Evolutionary conservation across 2,329 filamentous ascomycete species (phyloP).

Genomic region (Neofusicoccum cordaticola): DNA sequence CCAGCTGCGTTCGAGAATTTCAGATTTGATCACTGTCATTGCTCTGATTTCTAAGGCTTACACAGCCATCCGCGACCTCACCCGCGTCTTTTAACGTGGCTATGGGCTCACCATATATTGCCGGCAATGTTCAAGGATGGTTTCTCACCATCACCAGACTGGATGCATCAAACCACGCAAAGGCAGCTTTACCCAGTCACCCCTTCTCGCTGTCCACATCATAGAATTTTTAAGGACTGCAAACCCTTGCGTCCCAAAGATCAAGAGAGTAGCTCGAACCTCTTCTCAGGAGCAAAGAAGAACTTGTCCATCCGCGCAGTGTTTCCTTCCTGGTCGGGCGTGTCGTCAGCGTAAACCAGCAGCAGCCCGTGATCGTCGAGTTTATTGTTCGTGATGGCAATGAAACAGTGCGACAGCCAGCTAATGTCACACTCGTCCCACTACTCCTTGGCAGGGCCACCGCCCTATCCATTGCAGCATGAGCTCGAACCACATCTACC

Average conservation of each 20-base stretch:
- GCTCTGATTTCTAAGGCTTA: no score
- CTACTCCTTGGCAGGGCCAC: not conserved
- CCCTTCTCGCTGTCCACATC: not conserved
- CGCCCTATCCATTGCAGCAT: not conserved
- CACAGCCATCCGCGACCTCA: no score
- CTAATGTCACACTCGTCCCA: not conserved
- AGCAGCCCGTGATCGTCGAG: not conserved
- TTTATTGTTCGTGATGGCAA: not conserved
- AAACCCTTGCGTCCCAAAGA: not conserved
- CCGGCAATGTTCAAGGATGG: no score
- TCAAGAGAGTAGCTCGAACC: not conserved
- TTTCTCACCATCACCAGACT: no score
- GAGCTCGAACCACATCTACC: not conserved
- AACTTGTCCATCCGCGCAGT: not conserved
- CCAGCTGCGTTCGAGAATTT: no score
- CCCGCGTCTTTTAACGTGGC: no score
- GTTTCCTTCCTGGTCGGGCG: not conserved
- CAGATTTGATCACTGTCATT: no score
- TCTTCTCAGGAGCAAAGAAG: not conserved
- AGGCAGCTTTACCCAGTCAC: no score
- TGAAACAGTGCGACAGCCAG: not conserved
- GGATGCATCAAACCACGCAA: no score
- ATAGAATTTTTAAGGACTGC: not conserved
- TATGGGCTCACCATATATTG: no score
- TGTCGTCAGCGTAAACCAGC: not conserved